Percentiles rank a stretch among this genome's conserved stretches.
Conservation (phyloP, 1,139 yeast species). For the Debaryomyces sp. region DNA sequence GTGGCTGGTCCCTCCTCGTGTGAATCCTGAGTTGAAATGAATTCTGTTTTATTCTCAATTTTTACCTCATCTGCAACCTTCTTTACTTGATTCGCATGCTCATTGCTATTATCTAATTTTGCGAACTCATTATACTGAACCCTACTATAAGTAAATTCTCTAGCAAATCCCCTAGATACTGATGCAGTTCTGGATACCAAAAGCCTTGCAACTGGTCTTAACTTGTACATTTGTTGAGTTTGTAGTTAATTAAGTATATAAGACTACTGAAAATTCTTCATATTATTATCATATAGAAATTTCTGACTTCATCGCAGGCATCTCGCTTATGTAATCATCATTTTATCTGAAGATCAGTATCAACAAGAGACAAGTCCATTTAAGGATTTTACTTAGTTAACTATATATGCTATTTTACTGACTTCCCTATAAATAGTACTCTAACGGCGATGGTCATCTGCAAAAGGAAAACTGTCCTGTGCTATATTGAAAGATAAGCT, state of each 20-base stretch:
- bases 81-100: neutral
- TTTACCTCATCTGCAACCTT: neutral
- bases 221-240: neutral
- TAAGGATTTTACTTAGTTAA: neutral
- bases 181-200: neutral
- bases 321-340: slow-evolving; percentile 5
- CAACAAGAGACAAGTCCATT: neutral
- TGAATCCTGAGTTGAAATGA: neutral
- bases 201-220: slow-evolving; percentile 2
- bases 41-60: neutral
- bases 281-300: neutral
- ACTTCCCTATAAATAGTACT: neutral
- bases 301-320: slow-evolving; percentile 1
- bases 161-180: neutral
- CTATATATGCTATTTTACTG: neutral
- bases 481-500: neutral
- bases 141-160: neutral
- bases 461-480: neutral
- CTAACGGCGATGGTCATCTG: neutral
- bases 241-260: neutral
- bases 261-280: neutral
- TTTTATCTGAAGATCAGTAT: neutral
- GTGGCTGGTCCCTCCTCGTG: slow-evolving; percentile 5
- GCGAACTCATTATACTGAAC: neutral
- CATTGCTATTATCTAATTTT: neutral